Evolutionary conservation across 768 basidiomycete species (phyloP).

Genomic region (Lentinus brumalis): DNA sequence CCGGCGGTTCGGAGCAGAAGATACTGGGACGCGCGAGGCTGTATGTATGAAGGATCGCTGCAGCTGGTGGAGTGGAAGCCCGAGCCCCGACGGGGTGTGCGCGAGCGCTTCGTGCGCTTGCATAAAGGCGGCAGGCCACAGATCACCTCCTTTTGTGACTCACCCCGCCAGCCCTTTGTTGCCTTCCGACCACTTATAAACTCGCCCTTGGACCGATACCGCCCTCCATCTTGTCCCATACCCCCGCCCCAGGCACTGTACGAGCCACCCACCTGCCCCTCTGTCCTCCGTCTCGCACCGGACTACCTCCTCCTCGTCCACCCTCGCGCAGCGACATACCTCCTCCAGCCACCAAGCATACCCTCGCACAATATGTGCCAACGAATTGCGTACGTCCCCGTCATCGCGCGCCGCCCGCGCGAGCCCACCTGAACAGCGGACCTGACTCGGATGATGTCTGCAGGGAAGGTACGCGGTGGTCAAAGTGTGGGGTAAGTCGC

Average conservation of each 20-base stretch:
- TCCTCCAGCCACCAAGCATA: conserved; percentile 1
- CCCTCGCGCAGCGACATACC: background rate
- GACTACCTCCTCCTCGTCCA: background rate
- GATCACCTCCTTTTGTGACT: conserved; percentile 15
- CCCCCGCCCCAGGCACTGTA: background rate
- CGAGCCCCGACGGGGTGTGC: background rate
- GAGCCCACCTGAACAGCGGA: conserved; percentile 12
- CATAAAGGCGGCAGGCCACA: conserved; percentile 21
- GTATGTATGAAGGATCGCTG: too few relatives aligned
- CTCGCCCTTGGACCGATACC: background rate
- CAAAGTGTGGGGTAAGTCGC: conserved; percentile 60
- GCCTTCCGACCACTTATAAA: conserved; percentile 3
- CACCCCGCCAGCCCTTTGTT: conserved; percentile 14
- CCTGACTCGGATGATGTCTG: background rate
- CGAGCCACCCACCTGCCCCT: background rate
- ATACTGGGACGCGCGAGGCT: too few relatives aligned
- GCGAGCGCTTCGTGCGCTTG: conserved; percentile 21
- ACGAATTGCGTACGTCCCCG: conserved; percentile 67
- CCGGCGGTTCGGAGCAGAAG: background rate
- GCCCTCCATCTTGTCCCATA: background rate
- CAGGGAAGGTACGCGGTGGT: conserved; percentile 80
- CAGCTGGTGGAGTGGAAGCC: background rate
- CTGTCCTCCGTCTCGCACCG: background rate
- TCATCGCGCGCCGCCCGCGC: conserved; percentile 7
- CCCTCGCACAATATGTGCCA: conserved; percentile 55